Base-by-base conservation (phyloP, 2,329 filamentous ascomycete species). In the Colletotrichum sp. region DNA sequence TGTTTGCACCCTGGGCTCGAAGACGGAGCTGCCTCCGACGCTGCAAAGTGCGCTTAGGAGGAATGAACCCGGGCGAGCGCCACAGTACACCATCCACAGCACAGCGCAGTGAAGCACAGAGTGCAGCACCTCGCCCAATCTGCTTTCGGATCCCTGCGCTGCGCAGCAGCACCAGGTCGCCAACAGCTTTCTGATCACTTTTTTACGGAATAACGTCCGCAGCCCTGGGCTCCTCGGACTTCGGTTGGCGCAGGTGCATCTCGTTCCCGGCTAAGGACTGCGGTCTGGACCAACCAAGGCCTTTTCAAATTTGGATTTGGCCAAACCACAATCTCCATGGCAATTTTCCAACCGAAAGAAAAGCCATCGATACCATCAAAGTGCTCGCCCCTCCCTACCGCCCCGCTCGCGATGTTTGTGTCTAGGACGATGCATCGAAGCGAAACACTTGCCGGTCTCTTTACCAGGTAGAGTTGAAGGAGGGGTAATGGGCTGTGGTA, bases 1-100 rank as follows among this genome's bases (percentile, higher is more conserved):
- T 69, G 48, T 64, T 68, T 73, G 70, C 68, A 75, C 64, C 70
- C 70, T 76, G 70, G 39, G 22, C 19, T 27, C 44, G 34, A 39
- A n/a, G 30, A 19, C 74, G 74, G 74, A 76, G 71, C 74, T 76
- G 65, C 71, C 74, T 76, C 74, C 74, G 74, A 69, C 73, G 39
- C 39, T 30, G 55, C 55, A 59, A 22, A 25, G n/a, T 48, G 22
- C 57, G 9, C 39, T 28, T 60, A 52, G 44, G 16, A 25, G 68
- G 60, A 66, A 52, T 72, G 36, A 28, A 28, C 6, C 22, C 28
- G n/a, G 52, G 52, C 57, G 6, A 63, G 68, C 25, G 22, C 34
- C 39, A 55, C 22, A 39, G 32, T 8, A 13, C 32, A 61, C 32
- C 39, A 39, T n/a, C 32, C n/a, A 27, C 64, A 28, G n/a, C 65